Evolutionary conservation across 805 yeast genomes (phyloP).

Genomic region (Yamadazyma paraphyllophila): DNA sequence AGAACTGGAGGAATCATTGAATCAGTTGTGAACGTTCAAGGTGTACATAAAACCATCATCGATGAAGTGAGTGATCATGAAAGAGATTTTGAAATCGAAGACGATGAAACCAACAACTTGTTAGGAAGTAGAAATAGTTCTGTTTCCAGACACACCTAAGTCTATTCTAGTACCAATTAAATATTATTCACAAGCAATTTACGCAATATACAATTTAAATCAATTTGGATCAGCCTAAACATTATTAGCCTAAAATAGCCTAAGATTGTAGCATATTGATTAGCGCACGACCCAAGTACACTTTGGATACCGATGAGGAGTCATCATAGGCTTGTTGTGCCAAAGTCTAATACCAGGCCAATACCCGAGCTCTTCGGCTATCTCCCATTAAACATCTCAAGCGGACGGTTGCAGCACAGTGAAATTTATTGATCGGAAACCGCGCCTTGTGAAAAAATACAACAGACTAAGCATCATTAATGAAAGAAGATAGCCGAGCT

Average conservation of each 20-base stretch:
- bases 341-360: background rate
- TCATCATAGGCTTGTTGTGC: too few relatives aligned
- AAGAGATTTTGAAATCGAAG: slow-evolving; percentile 13
- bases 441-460: background rate
- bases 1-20: slow-evolving; percentile 71
- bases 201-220: background rate
- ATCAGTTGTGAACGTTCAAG: slow-evolving; percentile 77
- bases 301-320: too few relatives aligned
- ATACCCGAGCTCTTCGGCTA: background rate
- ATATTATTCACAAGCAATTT: background rate
- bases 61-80: slow-evolving; percentile 58
- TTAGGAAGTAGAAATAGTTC: slow-evolving; percentile 2
- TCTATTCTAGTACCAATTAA: background rate
- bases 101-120: slow-evolving; percentile 3
- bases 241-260: too few relatives aligned
- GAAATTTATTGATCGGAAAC: background rate
- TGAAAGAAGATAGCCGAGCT: slow-evolving; percentile 5
- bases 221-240: too few relatives aligned
- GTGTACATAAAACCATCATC: slow-evolving; percentile 82
- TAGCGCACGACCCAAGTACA: too few relatives aligned
- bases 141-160: background rate
- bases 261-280: too few relatives aligned
- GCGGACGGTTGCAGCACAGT: background rate
- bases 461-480: slow-evolving; percentile 1
- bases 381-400: background rate